Evolutionary conservation across 1,284 basidiomycete species (phyloP), one percentile per base, ranked within the genome.

Genomic region (Peniophora sp.): DNA sequence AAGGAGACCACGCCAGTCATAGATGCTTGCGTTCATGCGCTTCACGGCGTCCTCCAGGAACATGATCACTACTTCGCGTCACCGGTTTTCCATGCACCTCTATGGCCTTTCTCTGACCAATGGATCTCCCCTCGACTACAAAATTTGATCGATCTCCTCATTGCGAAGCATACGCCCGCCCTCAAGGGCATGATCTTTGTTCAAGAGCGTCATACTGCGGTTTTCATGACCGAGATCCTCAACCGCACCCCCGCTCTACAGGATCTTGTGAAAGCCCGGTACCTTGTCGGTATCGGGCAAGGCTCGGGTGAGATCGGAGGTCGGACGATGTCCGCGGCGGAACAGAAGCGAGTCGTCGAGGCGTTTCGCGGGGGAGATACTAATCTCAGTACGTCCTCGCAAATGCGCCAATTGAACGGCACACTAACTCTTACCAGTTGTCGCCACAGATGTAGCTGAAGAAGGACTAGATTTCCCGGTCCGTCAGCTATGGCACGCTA

Each of bases 381-480:
- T 43, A 92, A 93, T 62, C 65, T 92, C 35, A 66, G 85, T 88
- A 61, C 57, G 83, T 73, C n/a, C 55, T 50, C 24, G 17, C 37
- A n/a, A 8, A 41, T 20, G n/a, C n/a, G n/a, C n/a, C n/a, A 5
- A 32, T 6, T 32, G 12, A 32, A 12, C 27, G 6, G 27, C 12
- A 18, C 34, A 35, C 32, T 48, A 20, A 45, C 23, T 36, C 43
- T 17, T 35, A 3, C 11, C 42, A 88, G 86, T 93, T 24, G 73
- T 93, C 53, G 86, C 89, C 3, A 93, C 90, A 0, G 83, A 83
- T 8, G 89, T 93, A 5, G 91, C 88, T 0, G 91, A 94, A 67
- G 90, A 93, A 69, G 91, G 90, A 0, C 74, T 93, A 23, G 89
- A 93, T 64, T 91, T 93, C 65, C 86, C 83, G 12, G 85, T 85